These are phyloP conservation scores for Polyporus tsugae DNA, from an alignment of 1,284 basidiomycete species.

Conservation along the genomic window DNA sequence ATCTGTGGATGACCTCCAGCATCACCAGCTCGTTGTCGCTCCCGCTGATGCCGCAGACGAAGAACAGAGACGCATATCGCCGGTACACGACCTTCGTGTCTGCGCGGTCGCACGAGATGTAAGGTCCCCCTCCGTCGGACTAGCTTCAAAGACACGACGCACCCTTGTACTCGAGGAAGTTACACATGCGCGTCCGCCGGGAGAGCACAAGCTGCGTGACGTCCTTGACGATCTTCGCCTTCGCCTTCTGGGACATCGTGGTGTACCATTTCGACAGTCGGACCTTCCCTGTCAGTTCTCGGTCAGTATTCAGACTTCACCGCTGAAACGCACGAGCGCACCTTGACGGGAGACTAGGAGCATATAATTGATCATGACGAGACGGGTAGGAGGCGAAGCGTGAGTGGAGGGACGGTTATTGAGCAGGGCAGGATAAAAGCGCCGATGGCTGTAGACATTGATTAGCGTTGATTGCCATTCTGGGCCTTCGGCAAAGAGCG, in stretches of 20 bases:
- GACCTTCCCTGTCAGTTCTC: slow-evolving; percentile 81
- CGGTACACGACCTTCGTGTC: slow-evolving; percentile 98
- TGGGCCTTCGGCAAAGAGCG: slow-evolving; percentile 24
- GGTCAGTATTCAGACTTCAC: too few relatives aligned
- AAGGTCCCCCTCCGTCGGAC: not conserved
- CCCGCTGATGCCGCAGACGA: slow-evolving; percentile 91
- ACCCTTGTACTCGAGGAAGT: slow-evolving; percentile 99
- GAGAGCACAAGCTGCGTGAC: slow-evolving; percentile 98
- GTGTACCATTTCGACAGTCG: slow-evolving; percentile 99
- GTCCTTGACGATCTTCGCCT: slow-evolving; percentile 99
- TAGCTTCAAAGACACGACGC: slow-evolving; percentile 33
- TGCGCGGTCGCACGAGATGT: slow-evolving; percentile 3
- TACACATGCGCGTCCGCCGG: slow-evolving; percentile 97
- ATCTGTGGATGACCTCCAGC: slow-evolving; percentile 97
- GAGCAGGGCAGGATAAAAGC: not conserved
- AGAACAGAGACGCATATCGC: slow-evolving; percentile 98
- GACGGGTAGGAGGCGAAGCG: slow-evolving; percentile 1
- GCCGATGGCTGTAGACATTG: slow-evolving; percentile 14
- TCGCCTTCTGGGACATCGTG: slow-evolving; percentile 93
- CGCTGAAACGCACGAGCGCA: slow-evolving; percentile 29
- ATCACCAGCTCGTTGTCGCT: slow-evolving; percentile 94
- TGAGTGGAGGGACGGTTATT: slow-evolving; percentile 2
- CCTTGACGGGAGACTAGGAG: slow-evolving; percentile 95
- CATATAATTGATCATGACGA: slow-evolving; percentile 50
- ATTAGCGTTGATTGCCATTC: slow-evolving; percentile 35